Conservation (phyloP, 257 asterid genomes). For the Coffea eugenioides region DNA sequence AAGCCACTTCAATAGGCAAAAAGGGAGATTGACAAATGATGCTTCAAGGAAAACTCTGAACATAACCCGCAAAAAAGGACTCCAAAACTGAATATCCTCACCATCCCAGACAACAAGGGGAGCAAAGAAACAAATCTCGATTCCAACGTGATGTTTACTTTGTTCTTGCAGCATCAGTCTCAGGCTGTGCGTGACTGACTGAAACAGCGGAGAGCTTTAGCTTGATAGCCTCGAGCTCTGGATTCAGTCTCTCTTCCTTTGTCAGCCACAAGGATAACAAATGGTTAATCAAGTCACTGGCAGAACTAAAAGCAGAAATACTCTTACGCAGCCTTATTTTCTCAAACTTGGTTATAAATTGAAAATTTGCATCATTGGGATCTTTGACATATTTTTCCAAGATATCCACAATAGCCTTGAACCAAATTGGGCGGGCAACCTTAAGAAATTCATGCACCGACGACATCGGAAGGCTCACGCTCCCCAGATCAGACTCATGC, state of each 20-base stretch:
- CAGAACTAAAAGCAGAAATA: slow-evolving; percentile 22
- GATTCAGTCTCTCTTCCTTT: slow-evolving; percentile 55
- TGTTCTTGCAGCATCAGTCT: slow-evolving; percentile 11
- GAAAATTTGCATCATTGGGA: slow-evolving; percentile 60
- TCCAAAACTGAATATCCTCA: background rate
- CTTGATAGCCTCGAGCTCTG: slow-evolving; percentile 56
- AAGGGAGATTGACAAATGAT: background rate
- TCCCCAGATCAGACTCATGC: slow-evolving; percentile 87
- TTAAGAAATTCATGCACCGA: slow-evolving; percentile 74
- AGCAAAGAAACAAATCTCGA: background rate
- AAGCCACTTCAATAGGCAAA: background rate
- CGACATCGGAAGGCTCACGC: slow-evolving; percentile 58
- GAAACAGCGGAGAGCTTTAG: slow-evolving; percentile 41
- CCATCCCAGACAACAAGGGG: background rate
- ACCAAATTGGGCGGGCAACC: slow-evolving; percentile 89
- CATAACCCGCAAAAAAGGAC: background rate
- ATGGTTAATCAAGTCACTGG: slow-evolving; percentile 56
- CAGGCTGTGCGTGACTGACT: slow-evolving; percentile 15
- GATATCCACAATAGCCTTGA: slow-evolving; percentile 54
- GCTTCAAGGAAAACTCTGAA: background rate
- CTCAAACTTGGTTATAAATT: slow-evolving; percentile 51
- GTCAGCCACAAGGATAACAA: slow-evolving; percentile 61
- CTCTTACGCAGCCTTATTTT: slow-evolving; percentile 32
- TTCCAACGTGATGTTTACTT: background rate
- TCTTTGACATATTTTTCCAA: slow-evolving; percentile 53